Evolutionary conservation across 2,329 filamentous ascomycete species (phyloP), one percentile per base, ranked within the genome.

Genomic region (Claviceps digitariae): DNA sequence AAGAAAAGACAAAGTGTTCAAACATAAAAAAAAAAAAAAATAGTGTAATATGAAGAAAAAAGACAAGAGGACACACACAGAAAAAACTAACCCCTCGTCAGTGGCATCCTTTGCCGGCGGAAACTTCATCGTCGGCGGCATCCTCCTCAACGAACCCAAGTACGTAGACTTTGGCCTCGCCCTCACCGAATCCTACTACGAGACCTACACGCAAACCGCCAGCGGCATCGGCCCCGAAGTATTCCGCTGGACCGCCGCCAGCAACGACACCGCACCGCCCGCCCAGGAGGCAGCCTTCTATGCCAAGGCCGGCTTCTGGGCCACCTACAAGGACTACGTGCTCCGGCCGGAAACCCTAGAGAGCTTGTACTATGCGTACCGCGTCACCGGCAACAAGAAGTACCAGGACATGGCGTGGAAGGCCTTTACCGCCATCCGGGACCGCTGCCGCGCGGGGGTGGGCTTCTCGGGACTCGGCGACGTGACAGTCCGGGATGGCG

Each of bases 331-430:
- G 0, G 62, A 66, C 4, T 95, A 94, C 65, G 70, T 83, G 5
- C 76, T 94, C 25, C 79, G 89, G 0, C 85, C 88, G 1, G 89
- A 94, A 68, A 87, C 90, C 3, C 77, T 94, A 36, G 89, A 95
- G 71, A 86, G 81, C 60, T 84, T 84, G 67, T 95, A 94, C 74
- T 93, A 95, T 66, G 87, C 89, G 2, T 94, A 87, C 72, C 82
- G 88, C 51, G 78, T 84, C 1, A 94, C 89, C 0, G 83, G 84
- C 2, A 77, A 91, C 55, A 58, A 70, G 25, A 85, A 81, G 69
- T 95, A 90, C 67, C 85, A 87, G 64, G 84, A 91, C 55, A 90
- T 87, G 84, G 84, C 84, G 2, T 95, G 87, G 87, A 78, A 85
- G 44, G 87, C 82, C 0, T 93, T 91, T 67, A 63, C 77, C 31